These are phyloP conservation scores for Cryomyces minteri DNA, from an alignment of 495 filamentous ascomycete species.

Conservation along the genomic window DNA sequence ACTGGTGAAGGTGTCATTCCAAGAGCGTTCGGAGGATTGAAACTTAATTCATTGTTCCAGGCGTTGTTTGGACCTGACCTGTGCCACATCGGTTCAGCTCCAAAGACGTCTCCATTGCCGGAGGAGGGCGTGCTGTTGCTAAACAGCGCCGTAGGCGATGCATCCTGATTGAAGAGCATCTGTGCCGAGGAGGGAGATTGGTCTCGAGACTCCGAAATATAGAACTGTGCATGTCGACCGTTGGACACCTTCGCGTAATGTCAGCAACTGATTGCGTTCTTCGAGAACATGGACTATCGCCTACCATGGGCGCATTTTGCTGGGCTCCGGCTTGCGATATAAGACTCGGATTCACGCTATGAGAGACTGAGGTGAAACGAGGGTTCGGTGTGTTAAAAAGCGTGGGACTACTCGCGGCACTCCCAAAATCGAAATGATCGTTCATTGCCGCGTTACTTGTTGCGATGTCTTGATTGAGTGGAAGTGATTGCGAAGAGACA, in stretches of 20 bases:
- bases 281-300: neutral
- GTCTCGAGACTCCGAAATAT: constrained; percentile 1
- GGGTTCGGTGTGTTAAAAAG: constrained; percentile 15
- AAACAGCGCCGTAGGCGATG: constrained; percentile 2
- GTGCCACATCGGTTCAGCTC: constrained; percentile 1
- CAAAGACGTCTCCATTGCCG: constrained; percentile 6
- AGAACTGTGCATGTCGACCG: neutral
- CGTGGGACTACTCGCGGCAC: constrained; percentile 47
- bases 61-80: neutral
- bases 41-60: neutral
- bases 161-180: neutral
- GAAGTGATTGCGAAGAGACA: constrained; percentile 4
- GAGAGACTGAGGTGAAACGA: neutral
- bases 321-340: neutral
- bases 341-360: neutral
- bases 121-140: constrained; percentile 5
- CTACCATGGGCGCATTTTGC: neutral
- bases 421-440: constrained; percentile 50
- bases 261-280: neutral
- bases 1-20: neutral
- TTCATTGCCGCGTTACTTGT: constrained; percentile 44
- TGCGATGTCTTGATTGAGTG: constrained; percentile 24
- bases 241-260: neutral
- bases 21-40: neutral
- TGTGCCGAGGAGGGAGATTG: neutral